Conservation (phyloP, 2,329 filamentous ascomycete genomes). For the Orbilia brochopaga region DNA sequence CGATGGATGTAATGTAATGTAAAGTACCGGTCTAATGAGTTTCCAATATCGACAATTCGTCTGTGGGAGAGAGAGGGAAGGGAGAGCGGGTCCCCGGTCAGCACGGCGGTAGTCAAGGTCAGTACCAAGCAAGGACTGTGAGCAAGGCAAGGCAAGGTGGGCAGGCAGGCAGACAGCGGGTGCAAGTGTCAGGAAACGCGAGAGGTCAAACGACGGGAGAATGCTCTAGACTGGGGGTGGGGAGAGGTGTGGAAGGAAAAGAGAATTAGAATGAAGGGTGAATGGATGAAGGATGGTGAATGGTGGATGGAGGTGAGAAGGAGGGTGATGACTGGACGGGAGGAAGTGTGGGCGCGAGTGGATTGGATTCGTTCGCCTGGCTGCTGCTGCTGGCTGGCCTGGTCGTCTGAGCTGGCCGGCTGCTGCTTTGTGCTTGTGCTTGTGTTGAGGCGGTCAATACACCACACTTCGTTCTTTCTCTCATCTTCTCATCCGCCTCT, state of each 20-base stretch:
- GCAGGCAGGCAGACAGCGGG: neutral
- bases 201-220: neutral
- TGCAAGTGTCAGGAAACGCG: constrained; percentile 8
- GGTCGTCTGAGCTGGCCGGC: constrained; percentile 1
- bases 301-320: neutral
- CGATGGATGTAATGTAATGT: neutral
- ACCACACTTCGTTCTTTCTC: too few relatives aligned
- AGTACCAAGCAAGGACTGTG: too few relatives aligned
- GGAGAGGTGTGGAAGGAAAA: neutral
- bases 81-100: too few relatives aligned
- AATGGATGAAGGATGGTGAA: neutral
- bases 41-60: neutral
- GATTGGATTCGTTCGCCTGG: too few relatives aligned
- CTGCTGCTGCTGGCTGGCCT: too few relatives aligned
- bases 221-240: constrained; percentile 1
- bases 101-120: too few relatives aligned
- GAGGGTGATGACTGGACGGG: too few relatives aligned
- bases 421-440: neutral
- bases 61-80: too few relatives aligned
- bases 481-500: too few relatives aligned
- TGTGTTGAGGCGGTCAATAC: neutral
- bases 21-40: neutral
- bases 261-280: neutral
- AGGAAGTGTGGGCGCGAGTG: too few relatives aligned
- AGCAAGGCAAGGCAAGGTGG: neutral